Evolutionary conservation across 2,329 filamentous ascomycete species (phyloP), one percentile per base, ranked within the genome.

Genomic region (Triangularia setosa): DNA sequence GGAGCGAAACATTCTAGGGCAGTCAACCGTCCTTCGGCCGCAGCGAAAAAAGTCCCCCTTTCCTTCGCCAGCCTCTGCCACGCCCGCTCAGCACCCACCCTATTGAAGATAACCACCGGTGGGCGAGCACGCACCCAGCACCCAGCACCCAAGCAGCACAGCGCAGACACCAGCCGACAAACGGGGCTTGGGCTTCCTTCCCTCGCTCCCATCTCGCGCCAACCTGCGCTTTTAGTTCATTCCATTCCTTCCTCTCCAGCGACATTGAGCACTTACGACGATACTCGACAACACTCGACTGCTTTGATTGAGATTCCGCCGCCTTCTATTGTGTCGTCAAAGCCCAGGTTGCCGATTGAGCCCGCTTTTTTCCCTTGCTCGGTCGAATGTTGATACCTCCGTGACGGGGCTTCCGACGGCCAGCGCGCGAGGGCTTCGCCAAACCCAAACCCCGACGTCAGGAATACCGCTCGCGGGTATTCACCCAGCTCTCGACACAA

Each of bases 21-120:
- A 65, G 53, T 61, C 63, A 69, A 64, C 48, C 66, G 56, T 61
- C 64, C 65, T 59, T 64, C 58, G 63, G 65, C 63, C 63, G 61
- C 58, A 58, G 63, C 58, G 55, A 58, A 48, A 48, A 55, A 33
- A 56, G 23, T 35, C 56, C 44, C 40, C 53, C 56, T 33, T 58
- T 62, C 64, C 54, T 66, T 67, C 56, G 61, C 63, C 48, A 63
- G 64, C 58, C 59, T 57, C 63, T 64, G 64, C 62, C 64, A 65
- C 62, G 62, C 66, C 62, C 60, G 64, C 44, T 56, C 30, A 33
- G 35, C 59, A 60, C 57, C 23, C 57, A 60, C 57, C n/a, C 40
- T 48, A 48, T 21, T 18, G n/a, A 21, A 48, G 40, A 48, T n/a
- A 23, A 48, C n/a, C 40, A 48, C 61, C 62, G 30, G 59, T 53